Conservation (phyloP, 164 flowering plant genomes). For the Hamamelis virginiana region DNA sequence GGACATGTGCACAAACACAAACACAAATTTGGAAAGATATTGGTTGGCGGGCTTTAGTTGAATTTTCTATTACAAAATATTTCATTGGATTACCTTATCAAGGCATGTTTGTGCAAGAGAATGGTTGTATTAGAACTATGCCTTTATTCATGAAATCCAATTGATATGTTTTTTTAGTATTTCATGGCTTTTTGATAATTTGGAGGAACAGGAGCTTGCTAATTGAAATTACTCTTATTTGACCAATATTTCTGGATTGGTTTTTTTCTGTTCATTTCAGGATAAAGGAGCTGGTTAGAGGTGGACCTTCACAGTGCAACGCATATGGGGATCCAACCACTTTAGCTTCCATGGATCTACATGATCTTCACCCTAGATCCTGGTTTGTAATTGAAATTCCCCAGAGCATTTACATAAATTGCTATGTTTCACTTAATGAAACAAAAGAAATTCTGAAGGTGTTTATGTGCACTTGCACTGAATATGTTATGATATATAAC, state of each 20-base stretch:
- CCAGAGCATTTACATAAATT: not conserved
- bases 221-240: not conserved
- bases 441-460: not conserved
- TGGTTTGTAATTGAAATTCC: conserved; percentile 45
- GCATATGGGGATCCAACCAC: conserved; percentile 57
- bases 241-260: not conserved
- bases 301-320: conserved; percentile 26
- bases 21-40: not conserved
- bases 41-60: not conserved
- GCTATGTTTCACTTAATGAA: not conserved
- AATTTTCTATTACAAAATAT: no score
- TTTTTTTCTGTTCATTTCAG: conserved; percentile 30
- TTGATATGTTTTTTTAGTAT: not conserved
- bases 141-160: no score
- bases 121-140: no score
- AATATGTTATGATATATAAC: not conserved
- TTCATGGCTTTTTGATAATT: not conserved
- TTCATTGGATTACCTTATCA: no score
- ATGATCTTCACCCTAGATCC: conserved; percentile 67
- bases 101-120: no score
- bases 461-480: not conserved
- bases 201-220: not conserved
- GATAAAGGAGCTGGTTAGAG: conserved; percentile 54
- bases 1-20: not conserved
- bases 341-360: conserved; percentile 38